Conservation (phyloP, 2,329 filamentous ascomycete genomes). For the Beauveria bassiana region DNA sequence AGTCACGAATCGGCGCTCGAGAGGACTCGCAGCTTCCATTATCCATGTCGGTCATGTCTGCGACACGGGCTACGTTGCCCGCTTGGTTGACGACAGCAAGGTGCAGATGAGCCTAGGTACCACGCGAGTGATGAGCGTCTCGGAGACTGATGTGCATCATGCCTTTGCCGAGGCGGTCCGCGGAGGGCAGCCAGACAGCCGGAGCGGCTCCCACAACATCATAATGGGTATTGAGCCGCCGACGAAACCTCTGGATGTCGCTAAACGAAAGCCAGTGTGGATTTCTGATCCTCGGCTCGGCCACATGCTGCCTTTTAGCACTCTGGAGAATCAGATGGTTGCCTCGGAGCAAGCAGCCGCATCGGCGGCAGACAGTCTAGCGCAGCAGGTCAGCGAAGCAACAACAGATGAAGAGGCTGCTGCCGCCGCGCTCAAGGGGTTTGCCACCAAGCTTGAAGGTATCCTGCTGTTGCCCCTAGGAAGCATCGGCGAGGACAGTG, state of each 20-base stretch:
- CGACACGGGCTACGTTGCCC: conserved; percentile 32
- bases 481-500: neutral
- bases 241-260: neutral
- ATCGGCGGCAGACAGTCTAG: neutral
- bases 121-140: conserved; percentile 12
- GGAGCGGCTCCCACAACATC: conserved; percentile 8
- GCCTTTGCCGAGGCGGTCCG: neutral
- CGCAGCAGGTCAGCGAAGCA: neutral
- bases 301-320: neutral
- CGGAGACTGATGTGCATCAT: conserved; percentile 27
- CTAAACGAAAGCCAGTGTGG: neutral
- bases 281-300: neutral
- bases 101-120: neutral
- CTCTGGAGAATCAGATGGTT: neutral
- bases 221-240: conserved; percentile 15
- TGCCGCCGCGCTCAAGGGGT: neutral
- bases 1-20: conserved; percentile 24
- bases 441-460: neutral
- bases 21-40: conserved; percentile 29
- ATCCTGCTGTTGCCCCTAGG: neutral
- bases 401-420: neutral
- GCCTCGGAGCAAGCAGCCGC: neutral
- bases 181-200: neutral
- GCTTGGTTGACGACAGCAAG: conserved; percentile 6
- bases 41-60: conserved; percentile 30